Evolutionary conservation across 2,329 filamentous ascomycete species (phyloP).

Genomic region (Trichoderma lentiforme): DNA sequence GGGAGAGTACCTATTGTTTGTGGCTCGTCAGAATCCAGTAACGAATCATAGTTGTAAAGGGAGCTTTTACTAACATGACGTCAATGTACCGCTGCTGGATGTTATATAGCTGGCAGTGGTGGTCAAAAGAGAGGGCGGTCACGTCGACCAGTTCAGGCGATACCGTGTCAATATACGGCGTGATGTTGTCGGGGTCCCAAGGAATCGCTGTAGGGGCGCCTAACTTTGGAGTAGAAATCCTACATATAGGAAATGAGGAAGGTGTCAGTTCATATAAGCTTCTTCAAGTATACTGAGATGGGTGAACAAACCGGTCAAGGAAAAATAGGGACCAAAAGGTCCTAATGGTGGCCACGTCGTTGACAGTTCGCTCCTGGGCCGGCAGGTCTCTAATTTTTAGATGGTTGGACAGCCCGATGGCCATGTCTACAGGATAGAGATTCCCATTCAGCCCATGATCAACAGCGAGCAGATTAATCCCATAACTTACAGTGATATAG

Average conservation of each 20-base stretch:
- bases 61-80: background rate
- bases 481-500: conserved; percentile 12
- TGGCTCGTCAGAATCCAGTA: background rate
- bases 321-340: conserved; percentile 16
- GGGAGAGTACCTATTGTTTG: background rate
- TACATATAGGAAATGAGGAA: background rate
- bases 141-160: background rate
- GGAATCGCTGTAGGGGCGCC: conserved; percentile 1
- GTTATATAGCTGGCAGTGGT: conserved; percentile 2
- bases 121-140: conserved; percentile 1
- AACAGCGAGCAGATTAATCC: too few relatives aligned
- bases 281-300: background rate
- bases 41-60: background rate
- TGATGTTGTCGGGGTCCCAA: background rate
- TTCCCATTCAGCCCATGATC: background rate
- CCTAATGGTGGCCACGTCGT: conserved; percentile 5
- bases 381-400: background rate
- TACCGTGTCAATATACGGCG: conserved; percentile 8
- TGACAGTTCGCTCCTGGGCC: background rate
- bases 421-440: conserved; percentile 4
- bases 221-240: conserved; percentile 1
- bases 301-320: conserved; percentile 11
- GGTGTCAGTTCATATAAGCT: background rate
- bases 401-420: conserved; percentile 16
- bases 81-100: conserved; percentile 5